These are phyloP conservation scores for Lentinula sp. DNA, from an alignment of 768 basidiomycete species.

Conservation along the genomic window DNA sequence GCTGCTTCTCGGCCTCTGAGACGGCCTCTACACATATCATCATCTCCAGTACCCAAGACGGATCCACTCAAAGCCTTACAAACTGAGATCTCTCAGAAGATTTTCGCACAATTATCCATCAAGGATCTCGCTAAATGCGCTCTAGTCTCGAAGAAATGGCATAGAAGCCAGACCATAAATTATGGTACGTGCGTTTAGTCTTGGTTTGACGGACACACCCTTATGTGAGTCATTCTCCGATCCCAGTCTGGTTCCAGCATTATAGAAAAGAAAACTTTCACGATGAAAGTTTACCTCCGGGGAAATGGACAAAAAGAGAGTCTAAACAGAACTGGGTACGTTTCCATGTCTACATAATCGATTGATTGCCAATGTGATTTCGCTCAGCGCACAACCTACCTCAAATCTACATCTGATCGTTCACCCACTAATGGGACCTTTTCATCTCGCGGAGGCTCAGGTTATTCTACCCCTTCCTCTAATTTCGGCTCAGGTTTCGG, in stretches of 20 bases:
- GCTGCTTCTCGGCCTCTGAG: conserved; percentile 43
- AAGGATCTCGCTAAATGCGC: conserved; percentile 72
- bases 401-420: conserved; percentile 34
- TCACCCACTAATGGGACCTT: conserved; percentile 25
- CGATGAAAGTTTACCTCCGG: conserved; percentile 68
- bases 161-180: conserved; percentile 83
- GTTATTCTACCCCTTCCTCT: conserved; percentile 40
- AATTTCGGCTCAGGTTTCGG: neutral
- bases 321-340: conserved; percentile 90
- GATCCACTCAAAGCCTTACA: conserved; percentile 72
- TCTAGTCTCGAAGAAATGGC: conserved; percentile 82
- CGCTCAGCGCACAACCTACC: conserved; percentile 46
- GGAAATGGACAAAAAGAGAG: conserved; percentile 90
- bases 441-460: conserved; percentile 31
- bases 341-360: conserved; percentile 9
- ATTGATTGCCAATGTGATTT: neutral
- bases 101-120: conserved; percentile 61
- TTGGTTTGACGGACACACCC: neutral
- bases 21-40: conserved; percentile 35
- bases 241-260: conserved; percentile 90
- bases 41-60: conserved; percentile 5
- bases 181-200: conserved; percentile 49
- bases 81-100: conserved; percentile 74
- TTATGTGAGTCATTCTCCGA: neutral
- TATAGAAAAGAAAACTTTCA: conserved; percentile 86